Evolutionary conservation across 2,329 filamentous ascomycete species (phyloP).

Genomic region (Cladophialophora chaetospira): DNA sequence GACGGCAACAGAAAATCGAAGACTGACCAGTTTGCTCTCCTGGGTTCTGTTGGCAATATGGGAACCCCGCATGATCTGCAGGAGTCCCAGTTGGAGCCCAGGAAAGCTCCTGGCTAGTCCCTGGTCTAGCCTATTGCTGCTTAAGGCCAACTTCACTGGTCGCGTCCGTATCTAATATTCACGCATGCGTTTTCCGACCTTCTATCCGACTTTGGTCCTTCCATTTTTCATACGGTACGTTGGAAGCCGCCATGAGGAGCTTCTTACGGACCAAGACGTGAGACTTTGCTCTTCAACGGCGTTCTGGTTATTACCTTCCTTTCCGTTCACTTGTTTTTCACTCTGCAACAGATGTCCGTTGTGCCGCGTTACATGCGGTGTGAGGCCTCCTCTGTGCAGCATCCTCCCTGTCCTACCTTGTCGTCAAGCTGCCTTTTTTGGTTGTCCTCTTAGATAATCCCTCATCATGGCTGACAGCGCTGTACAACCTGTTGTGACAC

Average conservation of each 20-base stretch:
- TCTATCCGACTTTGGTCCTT: no score
- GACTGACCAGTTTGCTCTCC: no score
- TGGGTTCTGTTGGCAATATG: no score
- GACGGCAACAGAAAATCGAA: no score
- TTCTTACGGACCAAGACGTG: neutral
- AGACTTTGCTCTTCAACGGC: neutral
- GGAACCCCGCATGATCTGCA: no score
- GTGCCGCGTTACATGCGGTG: neutral
- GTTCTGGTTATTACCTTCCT: neutral
- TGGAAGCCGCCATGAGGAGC: no score
- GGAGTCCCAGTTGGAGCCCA: no score
- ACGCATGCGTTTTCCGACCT: no score
- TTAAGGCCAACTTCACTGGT: neutral
- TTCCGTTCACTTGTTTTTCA: neutral
- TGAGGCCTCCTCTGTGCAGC: no score
- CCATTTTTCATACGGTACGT: no score
- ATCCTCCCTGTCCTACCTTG: no score
- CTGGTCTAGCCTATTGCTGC: neutral
- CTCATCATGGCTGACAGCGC: slow-evolving; percentile 11
- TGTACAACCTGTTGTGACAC: neutral
- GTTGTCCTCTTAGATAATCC: neutral
- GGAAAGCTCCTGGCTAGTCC: no score
- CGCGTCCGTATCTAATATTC: neutral
- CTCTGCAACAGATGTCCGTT: neutral
- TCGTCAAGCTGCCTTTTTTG: neutral